Evolutionary conservation across 2,329 filamentous ascomycete genomes (phyloP), one percentile per base, ranked within the genome.

Genomic region (Pseudogymnoascus sp.): DNA sequence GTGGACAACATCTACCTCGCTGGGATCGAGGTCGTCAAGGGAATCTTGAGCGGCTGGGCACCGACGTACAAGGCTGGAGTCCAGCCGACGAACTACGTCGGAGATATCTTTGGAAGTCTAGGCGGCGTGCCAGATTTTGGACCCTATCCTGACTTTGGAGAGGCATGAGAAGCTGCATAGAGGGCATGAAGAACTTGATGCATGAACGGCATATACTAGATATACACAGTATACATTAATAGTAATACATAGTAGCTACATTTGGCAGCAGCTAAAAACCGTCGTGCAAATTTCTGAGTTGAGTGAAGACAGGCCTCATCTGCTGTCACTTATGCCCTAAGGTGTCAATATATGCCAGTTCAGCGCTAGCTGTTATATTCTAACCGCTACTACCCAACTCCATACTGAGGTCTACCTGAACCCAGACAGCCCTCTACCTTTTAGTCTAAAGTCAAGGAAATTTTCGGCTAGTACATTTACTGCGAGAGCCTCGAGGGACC

Each of bases 81-180:
- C 41, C 72, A 77, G 66, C 76, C 87, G 0, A 76, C 72, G 1
- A 90, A 90, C 70, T 91, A 91, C 69, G 76, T 90, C 39, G 88
- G 88, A 5, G 87, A 90, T 71, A 86, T 91, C 63, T 87, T 90
- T 68, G 88, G 87, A 13, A 86, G 83, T 8, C 75, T 91, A 3
- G 87, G 87, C 1, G 87, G 86, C 1, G 73, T 75, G 43, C 87
- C 87, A 0, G 85, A 89, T 71, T 90, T 89, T 73, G 87, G 87
- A 0, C 80, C 80, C 0, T 43, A 68, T 43, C 39, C 39, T 43
- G n/a, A 43, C 39, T 43, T 43, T 6, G 39, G 39, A 43, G 39
- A 43, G 39, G 39, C 39, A 19, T 43, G 39, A 43, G 16, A 11
- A 21, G 39, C 39, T 43, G n/a, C n/a, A 19, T 43, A 43, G 39